phyloP scores from a whole-genome alignment of 495 filamentous ascomycete species.

The Podospora sp. region DNA sequence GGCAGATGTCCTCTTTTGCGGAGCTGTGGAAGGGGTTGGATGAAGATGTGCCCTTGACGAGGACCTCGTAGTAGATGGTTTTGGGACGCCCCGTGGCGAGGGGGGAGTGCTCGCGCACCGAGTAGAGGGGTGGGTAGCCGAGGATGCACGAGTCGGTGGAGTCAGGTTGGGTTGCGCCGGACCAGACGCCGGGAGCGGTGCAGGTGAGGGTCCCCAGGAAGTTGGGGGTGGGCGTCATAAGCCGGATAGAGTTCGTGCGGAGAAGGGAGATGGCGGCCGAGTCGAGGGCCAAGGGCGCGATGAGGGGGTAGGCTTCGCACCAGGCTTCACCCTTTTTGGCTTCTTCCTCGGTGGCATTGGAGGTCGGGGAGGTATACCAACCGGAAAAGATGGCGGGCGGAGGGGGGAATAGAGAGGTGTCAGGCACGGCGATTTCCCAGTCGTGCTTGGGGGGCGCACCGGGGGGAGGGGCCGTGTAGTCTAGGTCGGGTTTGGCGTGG shows the following conservation, averaged over 20 bases:
- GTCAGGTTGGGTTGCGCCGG: slow-evolving; percentile 32
- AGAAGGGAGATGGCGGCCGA: slow-evolving; percentile 41
- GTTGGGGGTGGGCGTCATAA: slow-evolving; percentile 36
- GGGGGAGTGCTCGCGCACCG: slow-evolving; percentile 68
- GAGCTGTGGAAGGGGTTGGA: not conserved
- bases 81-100: slow-evolving; percentile 48
- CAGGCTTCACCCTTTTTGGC: slow-evolving; percentile 74
- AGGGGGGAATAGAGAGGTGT: slow-evolving; percentile 79
- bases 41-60: slow-evolving; percentile 23
- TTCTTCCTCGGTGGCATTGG: slow-evolving; percentile 71
- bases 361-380: slow-evolving; percentile 66
- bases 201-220: slow-evolving; percentile 38
- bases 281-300: slow-evolving; percentile 54
- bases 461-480: slow-evolving; percentile 41
- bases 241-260: slow-evolving; percentile 38
- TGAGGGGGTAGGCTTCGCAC: slow-evolving; percentile 66
- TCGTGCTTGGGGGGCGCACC: slow-evolving; percentile 67
- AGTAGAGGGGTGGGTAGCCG: slow-evolving; percentile 75
- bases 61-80: slow-evolving; percentile 84
- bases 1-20: slow-evolving; percentile 55
- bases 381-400: slow-evolving; percentile 69
- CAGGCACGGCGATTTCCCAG: slow-evolving; percentile 77
- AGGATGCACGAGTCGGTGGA: slow-evolving; percentile 59
- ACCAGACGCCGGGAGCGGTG: slow-evolving; percentile 49
- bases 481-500: slow-evolving; percentile 20